Evolutionary conservation across 2,329 filamentous ascomycete genomes (phyloP).

Genomic region (Diaporthe sp.): DNA sequence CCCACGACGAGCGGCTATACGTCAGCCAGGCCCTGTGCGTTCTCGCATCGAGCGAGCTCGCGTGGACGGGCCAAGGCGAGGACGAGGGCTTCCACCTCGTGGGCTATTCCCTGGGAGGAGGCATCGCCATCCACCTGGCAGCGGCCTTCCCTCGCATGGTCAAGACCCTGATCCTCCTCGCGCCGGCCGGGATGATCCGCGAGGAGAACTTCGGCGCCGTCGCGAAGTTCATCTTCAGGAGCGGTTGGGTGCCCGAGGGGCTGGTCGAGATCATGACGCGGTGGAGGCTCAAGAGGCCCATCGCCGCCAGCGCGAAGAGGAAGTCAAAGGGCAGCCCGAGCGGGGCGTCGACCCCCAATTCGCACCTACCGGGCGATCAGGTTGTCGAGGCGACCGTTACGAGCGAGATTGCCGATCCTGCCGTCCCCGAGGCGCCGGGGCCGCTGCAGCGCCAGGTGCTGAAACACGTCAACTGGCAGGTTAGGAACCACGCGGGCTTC

Average conservation of each 20-base stretch:
- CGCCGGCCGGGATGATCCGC: slow-evolving; percentile 79
- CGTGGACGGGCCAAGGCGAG: slow-evolving; percentile 61
- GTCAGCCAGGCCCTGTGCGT: slow-evolving; percentile 75
- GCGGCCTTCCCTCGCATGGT: slow-evolving; percentile 77
- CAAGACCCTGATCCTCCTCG: slow-evolving; percentile 74
- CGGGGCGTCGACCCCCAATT: not conserved
- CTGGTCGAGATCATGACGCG: slow-evolving; percentile 64
- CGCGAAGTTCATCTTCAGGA: slow-evolving; percentile 67
- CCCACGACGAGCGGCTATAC: slow-evolving; percentile 76
- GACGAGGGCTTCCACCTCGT: slow-evolving; percentile 76
- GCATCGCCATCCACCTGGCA: slow-evolving; percentile 78
- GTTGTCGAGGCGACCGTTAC: slow-evolving; percentile 40
- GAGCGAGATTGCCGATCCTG: slow-evolving; percentile 50
- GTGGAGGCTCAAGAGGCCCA: slow-evolving; percentile 63
- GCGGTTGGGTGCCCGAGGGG: slow-evolving; percentile 66
- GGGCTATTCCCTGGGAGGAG: slow-evolving; percentile 86
- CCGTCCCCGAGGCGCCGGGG: slow-evolving; percentile 48
- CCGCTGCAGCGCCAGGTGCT: slow-evolving; percentile 64
- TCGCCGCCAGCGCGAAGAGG: slow-evolving; percentile 56
- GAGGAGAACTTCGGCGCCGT: slow-evolving; percentile 68
- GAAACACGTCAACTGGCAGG: slow-evolving; percentile 70
- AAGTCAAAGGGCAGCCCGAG: slow-evolving; percentile 29
- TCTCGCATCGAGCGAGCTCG: slow-evolving; percentile 72
- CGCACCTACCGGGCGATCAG: slow-evolving; percentile 45
- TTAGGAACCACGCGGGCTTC: slow-evolving; percentile 69